A percentile compares a stretch with the other conserved stretches of the same genome.
phyloP scores from a whole-genome alignment of 768 basidiomycete species.

The Lactarius pseudohatsudake region DNA sequence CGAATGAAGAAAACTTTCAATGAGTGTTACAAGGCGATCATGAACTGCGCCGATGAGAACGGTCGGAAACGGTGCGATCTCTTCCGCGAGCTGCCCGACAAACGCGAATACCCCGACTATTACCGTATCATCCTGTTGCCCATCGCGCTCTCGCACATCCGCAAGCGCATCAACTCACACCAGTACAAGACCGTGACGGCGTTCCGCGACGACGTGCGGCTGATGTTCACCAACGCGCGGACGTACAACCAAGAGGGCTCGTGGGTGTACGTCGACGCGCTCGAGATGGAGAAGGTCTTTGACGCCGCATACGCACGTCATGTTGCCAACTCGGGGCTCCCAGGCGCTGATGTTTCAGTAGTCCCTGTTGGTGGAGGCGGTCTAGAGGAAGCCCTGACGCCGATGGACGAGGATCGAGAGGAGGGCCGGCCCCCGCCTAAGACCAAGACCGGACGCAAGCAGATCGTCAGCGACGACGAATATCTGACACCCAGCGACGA shows the following conservation, averaged over 20 bases:
- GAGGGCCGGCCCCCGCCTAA: constrained; percentile 65
- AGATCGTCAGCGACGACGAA: constrained; percentile 69
- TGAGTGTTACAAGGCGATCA: constrained; percentile 72
- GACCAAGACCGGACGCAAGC: constrained; percentile 62
- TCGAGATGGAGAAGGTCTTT: constrained; percentile 91
- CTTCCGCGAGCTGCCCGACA: constrained; percentile 85
- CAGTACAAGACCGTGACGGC: constrained; percentile 73
- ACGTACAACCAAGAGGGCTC: constrained; percentile 94
- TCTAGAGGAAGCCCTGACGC: constrained; percentile 70
- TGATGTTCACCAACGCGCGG: constrained; percentile 93
- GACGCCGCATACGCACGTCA: constrained; percentile 63
- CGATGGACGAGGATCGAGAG: constrained; percentile 61
- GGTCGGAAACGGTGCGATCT: constrained; percentile 83
- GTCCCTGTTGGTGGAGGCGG: constrained; percentile 49
- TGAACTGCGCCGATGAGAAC: constrained; percentile 65
- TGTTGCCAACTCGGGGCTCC: constrained; percentile 67
- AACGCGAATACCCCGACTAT: constrained; percentile 89
- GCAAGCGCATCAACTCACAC: constrained; percentile 65
- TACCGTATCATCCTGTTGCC: constrained; percentile 85
- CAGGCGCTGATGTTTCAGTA: constrained; percentile 58
- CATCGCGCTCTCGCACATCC: constrained; percentile 84
- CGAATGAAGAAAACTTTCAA: constrained; percentile 83
- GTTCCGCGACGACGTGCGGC: constrained; percentile 77
- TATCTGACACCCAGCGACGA: constrained; percentile 74
- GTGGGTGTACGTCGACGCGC: constrained; percentile 92